Percentiles rank a stretch among this genome's conserved stretches.
These are phyloP conservation scores for Extremus antarcticus DNA, from an alignment of 495 filamentous ascomycete species.

Conservation along the genomic window DNA sequence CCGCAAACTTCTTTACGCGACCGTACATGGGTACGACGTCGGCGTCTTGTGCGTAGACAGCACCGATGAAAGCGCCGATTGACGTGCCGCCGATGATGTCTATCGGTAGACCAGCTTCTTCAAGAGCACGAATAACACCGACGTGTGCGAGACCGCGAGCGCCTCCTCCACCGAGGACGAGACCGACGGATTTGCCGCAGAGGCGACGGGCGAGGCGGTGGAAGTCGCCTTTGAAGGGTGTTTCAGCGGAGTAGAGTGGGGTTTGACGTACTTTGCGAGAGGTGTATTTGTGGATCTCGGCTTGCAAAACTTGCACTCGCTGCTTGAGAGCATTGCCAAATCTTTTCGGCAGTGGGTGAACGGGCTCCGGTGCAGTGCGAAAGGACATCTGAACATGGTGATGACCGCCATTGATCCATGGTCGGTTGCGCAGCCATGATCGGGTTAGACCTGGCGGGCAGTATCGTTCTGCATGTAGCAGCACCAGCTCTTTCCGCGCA, in stretches of 20 bases:
- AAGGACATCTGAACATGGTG: slow-evolving; percentile 97
- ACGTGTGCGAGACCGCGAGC: slow-evolving; percentile 85
- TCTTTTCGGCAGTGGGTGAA: slow-evolving; percentile 63
- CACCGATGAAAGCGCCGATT: slow-evolving; percentile 95
- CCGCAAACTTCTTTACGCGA: slow-evolving; percentile 90
- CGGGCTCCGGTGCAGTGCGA: slow-evolving; percentile 62
- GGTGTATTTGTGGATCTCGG: slow-evolving; percentile 96
- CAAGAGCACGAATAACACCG: slow-evolving; percentile 86
- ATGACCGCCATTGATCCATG: slow-evolving; percentile 98
- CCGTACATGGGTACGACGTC: slow-evolving; percentile 96
- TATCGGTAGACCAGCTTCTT: slow-evolving; percentile 92
- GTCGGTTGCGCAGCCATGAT: slow-evolving; percentile 80
- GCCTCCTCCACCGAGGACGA: slow-evolving; percentile 89
- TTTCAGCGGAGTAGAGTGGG: slow-evolving; percentile 80
- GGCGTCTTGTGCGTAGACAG: slow-evolving; percentile 87
- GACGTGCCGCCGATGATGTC: slow-evolving; percentile 95
- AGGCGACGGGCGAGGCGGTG: slow-evolving; percentile 83
- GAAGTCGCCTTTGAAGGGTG: slow-evolving; percentile 92
- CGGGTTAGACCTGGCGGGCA: slow-evolving; percentile 73
- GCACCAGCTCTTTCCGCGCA: slow-evolving; percentile 81
- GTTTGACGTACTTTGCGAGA: slow-evolving; percentile 74
- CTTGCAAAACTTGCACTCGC: slow-evolving; percentile 85
- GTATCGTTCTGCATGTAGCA: slow-evolving; percentile 88
- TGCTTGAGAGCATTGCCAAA: slow-evolving; percentile 83
- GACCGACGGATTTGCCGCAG: slow-evolving; percentile 86